phyloP scores from a whole-genome alignment of 345 rosid species.

The Cardiospermum halicacabum region DNA sequence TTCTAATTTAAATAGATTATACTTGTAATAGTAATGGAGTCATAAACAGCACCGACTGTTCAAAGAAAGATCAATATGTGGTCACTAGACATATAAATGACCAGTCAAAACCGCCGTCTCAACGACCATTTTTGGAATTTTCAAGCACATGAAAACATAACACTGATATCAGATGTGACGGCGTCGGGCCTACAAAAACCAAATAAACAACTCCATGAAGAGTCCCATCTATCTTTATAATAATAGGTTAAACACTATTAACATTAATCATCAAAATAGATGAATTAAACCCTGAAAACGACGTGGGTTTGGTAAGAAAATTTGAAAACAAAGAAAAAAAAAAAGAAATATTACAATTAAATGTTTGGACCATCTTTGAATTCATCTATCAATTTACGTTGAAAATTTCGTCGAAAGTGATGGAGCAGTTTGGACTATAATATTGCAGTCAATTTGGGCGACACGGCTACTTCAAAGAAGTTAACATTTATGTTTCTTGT shows the following conservation, averaged over 20 bases:
- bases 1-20: too few species aligned
- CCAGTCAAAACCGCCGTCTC: conserved; percentile 40
- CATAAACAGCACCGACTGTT: not conserved
- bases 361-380: conserved; percentile 21
- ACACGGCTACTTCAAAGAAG: conserved; percentile 10
- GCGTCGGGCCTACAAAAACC: not conserved
- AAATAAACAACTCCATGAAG: not conserved
- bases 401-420: not conserved
- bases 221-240: not conserved
- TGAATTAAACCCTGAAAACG: conserved; percentile 2
- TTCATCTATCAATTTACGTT: not conserved
- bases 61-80: not conserved
- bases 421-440: not conserved
- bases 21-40: too few species aligned
- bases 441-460: conserved; percentile 55
- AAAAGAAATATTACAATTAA: conserved; percentile 1
- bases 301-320: conserved; percentile 16
- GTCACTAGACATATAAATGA: not conserved
- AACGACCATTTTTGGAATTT: not conserved
- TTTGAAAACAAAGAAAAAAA: not conserved
- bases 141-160: too few species aligned
- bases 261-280: not conserved
- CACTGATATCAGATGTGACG: not conserved
- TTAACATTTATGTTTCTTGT: not conserved
- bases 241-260: not conserved